Percentiles rank a stretch among this genome's conserved stretches.
Conservation (phyloP, 768 basidiomycete genomes). For the Tylopilus rubrobrunneus region DNA sequence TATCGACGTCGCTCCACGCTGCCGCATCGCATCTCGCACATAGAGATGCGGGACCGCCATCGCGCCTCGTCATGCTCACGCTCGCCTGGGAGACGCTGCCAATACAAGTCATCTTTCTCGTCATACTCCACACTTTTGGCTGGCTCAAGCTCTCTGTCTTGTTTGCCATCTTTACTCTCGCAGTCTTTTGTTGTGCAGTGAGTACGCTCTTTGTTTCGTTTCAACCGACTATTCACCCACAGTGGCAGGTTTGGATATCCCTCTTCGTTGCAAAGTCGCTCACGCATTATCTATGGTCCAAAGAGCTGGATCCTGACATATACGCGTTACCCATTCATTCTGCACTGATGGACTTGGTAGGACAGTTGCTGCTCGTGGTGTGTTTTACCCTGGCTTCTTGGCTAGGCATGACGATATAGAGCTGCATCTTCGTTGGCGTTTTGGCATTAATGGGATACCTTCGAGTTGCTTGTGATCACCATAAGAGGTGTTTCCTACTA, state of each 20-base stretch:
- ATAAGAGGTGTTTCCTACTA: background rate
- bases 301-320: slow-evolving; percentile 79
- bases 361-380: slow-evolving; percentile 73
- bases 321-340: slow-evolving; percentile 94
- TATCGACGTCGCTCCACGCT: slow-evolving; percentile 84
- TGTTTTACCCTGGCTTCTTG: slow-evolving; percentile 66
- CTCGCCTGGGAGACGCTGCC: slow-evolving; percentile 78
- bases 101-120: slow-evolving; percentile 71
- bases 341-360: slow-evolving; percentile 80
- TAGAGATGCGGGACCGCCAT: slow-evolving; percentile 31
- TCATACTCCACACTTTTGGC: slow-evolving; percentile 57
- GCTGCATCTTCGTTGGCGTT: background rate
- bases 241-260: slow-evolving; percentile 61
- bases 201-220: slow-evolving; percentile 30
- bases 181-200: slow-evolving; percentile 77
- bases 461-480: background rate
- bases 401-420: slow-evolving; percentile 27
- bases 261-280: slow-evolving; percentile 61
- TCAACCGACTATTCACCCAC: background rate
- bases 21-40: slow-evolving; percentile 10
- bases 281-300: slow-evolving; percentile 77
- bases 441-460: background rate
- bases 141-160: slow-evolving; percentile 74
- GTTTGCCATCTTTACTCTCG: slow-evolving; percentile 63
- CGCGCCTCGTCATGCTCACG: slow-evolving; percentile 57